phyloP scores from a whole-genome alignment of 1,284 basidiomycete species.

The Amylostereum areolatum region DNA sequence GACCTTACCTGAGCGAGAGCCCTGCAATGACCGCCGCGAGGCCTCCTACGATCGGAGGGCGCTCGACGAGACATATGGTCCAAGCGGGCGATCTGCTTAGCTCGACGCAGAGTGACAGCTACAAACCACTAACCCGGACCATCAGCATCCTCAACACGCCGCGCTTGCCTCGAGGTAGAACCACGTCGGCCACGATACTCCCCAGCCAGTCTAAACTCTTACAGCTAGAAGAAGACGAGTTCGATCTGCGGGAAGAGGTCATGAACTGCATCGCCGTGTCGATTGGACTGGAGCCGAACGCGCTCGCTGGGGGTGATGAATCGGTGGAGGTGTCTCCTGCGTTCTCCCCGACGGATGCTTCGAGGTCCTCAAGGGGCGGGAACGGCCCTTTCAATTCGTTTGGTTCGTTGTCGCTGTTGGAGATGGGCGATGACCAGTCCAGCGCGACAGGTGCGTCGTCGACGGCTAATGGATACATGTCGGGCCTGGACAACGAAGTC shows the following conservation, averaged over 20 bases:
- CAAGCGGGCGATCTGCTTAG: constrained; percentile 68
- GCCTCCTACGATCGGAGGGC: background rate
- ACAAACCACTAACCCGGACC: constrained; percentile 41
- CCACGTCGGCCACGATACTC: constrained; percentile 10
- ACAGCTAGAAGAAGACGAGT: constrained; percentile 42
- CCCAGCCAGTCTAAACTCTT: constrained; percentile 7
- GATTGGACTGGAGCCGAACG: constrained; percentile 88
- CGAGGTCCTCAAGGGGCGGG: constrained; percentile 4
- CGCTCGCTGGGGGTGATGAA: constrained; percentile 54
- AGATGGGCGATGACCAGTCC: constrained; percentile 63
- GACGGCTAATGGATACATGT: constrained; percentile 57
- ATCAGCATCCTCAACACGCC: constrained; percentile 51
- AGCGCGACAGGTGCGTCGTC: constrained; percentile 59
- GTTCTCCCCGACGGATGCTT: constrained; percentile 46
- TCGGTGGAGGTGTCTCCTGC: constrained; percentile 64
- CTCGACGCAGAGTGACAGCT: constrained; percentile 34
- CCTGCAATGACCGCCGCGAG: constrained; percentile 10
- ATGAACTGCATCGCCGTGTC: constrained; percentile 98
- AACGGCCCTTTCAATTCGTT: constrained; percentile 54
- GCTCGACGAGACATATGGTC: constrained; percentile 30
- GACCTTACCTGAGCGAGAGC: constrained; percentile 15
- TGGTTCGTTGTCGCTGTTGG: constrained; percentile 79
- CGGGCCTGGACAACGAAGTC: constrained; percentile 89
- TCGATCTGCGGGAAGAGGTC: constrained; percentile 90
- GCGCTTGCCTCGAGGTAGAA: constrained; percentile 24